Percentiles rank a stretch among this genome's conserved stretches.
These are phyloP conservation scores for Auricularia sp. DNA, from an alignment of 768 basidiomycete genomes.

Conservation along the genomic window DNA sequence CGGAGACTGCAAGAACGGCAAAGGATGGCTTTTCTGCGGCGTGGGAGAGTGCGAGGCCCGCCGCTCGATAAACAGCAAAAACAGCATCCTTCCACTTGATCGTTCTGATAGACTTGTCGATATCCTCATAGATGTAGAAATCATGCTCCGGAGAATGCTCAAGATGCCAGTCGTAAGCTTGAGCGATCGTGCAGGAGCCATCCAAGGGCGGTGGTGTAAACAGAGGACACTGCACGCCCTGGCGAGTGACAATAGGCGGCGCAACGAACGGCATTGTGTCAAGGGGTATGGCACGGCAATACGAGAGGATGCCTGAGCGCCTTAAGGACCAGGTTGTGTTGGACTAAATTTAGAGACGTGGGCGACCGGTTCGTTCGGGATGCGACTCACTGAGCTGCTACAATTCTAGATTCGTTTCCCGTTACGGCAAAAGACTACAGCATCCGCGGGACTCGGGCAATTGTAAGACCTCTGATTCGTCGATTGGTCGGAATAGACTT, in stretches of 20 bases:
- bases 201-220: constrained; percentile 27
- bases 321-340: too few species aligned
- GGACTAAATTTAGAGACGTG: too few species aligned
- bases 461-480: too few species aligned
- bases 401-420: too few species aligned
- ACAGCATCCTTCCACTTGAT: neutral
- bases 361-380: too few species aligned
- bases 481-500: too few species aligned
- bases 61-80: neutral
- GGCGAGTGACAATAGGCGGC: neutral
- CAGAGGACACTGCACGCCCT: constrained; percentile 21
- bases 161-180: constrained; percentile 24
- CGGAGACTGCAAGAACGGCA: constrained; percentile 7
- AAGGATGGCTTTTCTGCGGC: neutral
- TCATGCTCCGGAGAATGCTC: constrained; percentile 22
- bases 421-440: too few species aligned
- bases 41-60: neutral
- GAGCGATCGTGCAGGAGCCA: constrained; percentile 22
- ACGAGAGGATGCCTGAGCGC: too few species aligned
- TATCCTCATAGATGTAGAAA: constrained; percentile 5
- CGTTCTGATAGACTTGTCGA: neutral
- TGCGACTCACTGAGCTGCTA: too few species aligned
- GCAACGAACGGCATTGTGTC: neutral
- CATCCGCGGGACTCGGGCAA: too few species aligned
- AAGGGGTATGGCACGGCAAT: too few species aligned